Evolutionary conservation across 2,329 filamentous ascomycete species (phyloP).

Genomic region (Claviceps monticola): DNA sequence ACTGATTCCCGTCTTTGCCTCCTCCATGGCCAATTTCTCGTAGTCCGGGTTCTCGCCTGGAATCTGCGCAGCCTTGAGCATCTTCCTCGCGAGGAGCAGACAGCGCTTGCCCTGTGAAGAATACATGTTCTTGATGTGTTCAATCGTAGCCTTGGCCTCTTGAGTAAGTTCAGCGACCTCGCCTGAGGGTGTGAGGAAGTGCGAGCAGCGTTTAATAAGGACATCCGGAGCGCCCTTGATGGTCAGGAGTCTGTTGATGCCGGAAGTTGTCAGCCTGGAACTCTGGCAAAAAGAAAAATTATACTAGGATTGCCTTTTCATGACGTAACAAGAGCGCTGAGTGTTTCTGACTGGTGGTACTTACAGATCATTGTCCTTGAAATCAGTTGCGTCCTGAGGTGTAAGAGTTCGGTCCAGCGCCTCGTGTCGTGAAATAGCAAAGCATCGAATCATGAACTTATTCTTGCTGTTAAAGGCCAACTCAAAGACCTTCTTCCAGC

Average conservation of each 20-base stretch:
- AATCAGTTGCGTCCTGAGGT: conserved; percentile 18
- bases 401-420: conserved; percentile 23
- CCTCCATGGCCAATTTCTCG: conserved; percentile 42
- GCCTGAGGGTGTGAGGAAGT: conserved; percentile 42
- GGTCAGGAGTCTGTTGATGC: conserved; percentile 40
- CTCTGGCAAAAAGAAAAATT: background rate
- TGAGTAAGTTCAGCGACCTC: conserved; percentile 34
- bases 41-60: conserved; percentile 21
- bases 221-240: conserved; percentile 72
- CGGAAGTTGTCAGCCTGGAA: background rate
- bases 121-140: conserved; percentile 52
- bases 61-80: conserved; percentile 28
- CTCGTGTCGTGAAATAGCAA: conserved; percentile 28
- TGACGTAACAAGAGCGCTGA: too few species aligned
- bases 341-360: conserved; percentile 4
- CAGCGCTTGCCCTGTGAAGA: conserved; percentile 55
- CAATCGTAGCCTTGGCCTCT: conserved; percentile 30
- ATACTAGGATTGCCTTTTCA: background rate
- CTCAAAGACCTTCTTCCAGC: conserved; percentile 54
- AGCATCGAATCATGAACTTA: conserved; percentile 63
- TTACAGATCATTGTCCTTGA: conserved; percentile 24
- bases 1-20: conserved; percentile 43
- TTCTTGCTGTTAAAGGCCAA: conserved; percentile 72
- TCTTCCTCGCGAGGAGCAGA: conserved; percentile 50
- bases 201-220: conserved; percentile 48